phyloP scores from a whole-genome alignment of 768 basidiomycete genomes.

The Mycena indigotica region DNA sequence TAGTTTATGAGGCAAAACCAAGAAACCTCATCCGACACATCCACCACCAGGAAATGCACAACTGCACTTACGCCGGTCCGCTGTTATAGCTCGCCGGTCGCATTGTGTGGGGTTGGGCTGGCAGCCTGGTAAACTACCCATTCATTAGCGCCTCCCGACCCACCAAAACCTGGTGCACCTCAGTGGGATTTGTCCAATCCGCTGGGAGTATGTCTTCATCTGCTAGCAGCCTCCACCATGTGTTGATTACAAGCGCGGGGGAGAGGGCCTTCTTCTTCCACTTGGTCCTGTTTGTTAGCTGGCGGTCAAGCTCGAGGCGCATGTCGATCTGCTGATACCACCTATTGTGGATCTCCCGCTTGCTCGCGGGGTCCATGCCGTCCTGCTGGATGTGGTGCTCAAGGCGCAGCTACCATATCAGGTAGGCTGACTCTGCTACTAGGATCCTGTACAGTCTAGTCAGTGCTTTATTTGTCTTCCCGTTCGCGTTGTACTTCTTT shows the following conservation, averaged over 20 bases:
- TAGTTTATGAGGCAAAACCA: no score
- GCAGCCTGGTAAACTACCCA: neutral
- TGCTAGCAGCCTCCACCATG: constrained; percentile 19
- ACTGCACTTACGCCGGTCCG: no score
- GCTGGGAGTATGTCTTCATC: constrained; percentile 13
- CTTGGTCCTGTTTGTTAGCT: constrained; percentile 3
- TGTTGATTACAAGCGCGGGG: constrained; percentile 7
- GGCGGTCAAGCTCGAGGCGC: constrained; percentile 22
- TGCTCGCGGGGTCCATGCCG: neutral
- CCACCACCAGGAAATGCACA: no score
- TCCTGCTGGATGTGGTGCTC: constrained; percentile 4
- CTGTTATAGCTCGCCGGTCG: no score
- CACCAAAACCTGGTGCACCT: constrained; percentile 29
- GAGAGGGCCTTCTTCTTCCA: constrained; percentile 11
- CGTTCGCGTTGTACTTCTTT: neutral
- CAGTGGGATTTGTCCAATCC: constrained; percentile 19
- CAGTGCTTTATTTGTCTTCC: neutral
- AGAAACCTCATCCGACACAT: no score
- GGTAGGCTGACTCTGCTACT: constrained; percentile 12
- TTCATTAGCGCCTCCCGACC: constrained; percentile 16
- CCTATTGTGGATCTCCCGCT: constrained; percentile 8
- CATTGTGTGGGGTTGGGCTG: neutral
- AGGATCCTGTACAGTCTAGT: constrained; percentile 5
- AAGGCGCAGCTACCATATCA: constrained; percentile 12
- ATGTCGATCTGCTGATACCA: constrained; percentile 23